Base-by-base conservation (phyloP, 148 eudicot genomes). In the Fagopyrum esculentum region DNA sequence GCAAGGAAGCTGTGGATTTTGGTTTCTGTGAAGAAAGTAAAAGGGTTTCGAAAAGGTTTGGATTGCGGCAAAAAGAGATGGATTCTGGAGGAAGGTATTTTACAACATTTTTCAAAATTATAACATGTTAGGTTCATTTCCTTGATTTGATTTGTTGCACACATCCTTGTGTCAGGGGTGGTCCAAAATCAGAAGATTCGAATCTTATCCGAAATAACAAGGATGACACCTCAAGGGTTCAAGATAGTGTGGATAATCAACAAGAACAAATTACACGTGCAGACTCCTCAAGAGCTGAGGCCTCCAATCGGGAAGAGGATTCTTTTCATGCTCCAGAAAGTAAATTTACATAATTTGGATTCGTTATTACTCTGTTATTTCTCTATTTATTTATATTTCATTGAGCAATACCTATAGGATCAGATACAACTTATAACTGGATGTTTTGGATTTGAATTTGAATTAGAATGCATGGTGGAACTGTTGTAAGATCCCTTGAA, bases 291-390 rank as follows among this genome's bases (percentile, higher is more conserved):
- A 19, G 13, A 60, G 26, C 4, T 60, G 44, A 63, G 40, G 30
- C 5, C 7, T 5, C 44, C 5, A 29, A 29, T 43, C 30, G 69
- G 69, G 69, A 63, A 30, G 69, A 19, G 45, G 68, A 29, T 8
- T 29, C 15, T 63, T 63, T 44, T 3, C 16, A 63, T 63, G 69
- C 69, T 30, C 69, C 69, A 9, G 69, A 63, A 63, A 63, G 69
- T 63, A 30, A 63, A 30, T 29, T 63, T 63, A 30, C 11, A 29
- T 2, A 2, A 63, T 11, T 29, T 63, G 7, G 4, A 22, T 59
- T 9, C 13, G 7, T 59, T 10, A 26, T 59, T 19, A 59, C 9
- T 59, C 3, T 8, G 40, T 59, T 30, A 10, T 59, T 59, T 59
- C 11, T 2, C 13, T 59, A 13, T 8, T 8, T 49, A 35, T 35